phyloP scores from a whole-genome alignment of 805 yeast species.

The Yamadazyma nakazawae region DNA sequence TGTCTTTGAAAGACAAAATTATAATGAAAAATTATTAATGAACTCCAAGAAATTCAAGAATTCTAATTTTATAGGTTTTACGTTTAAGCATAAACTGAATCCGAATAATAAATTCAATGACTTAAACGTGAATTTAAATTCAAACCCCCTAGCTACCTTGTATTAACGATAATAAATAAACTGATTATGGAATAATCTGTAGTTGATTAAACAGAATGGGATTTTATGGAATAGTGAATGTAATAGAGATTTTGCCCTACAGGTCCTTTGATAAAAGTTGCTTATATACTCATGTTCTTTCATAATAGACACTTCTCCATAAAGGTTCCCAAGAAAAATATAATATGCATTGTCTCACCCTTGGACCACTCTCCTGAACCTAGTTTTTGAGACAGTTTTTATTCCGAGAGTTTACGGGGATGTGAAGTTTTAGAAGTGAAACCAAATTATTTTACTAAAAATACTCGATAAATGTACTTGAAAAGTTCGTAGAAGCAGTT shows the following conservation, averaged over 20 bases:
- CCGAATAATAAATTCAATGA: constrained; percentile 47
- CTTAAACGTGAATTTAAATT: constrained; percentile 16
- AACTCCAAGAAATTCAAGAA: constrained; percentile 34
- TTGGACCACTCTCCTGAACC: neutral
- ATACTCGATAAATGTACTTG: no score
- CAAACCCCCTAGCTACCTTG: constrained; percentile 43
- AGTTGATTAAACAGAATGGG: neutral
- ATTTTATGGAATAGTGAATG: neutral
- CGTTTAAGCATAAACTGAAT: constrained; percentile 80
- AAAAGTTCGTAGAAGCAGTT: no score
- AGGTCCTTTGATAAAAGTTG: neutral
- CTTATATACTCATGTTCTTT: neutral
- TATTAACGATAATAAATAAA: constrained; percentile 20
- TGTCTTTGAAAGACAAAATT: constrained; percentile 87
- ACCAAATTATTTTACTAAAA: no score
- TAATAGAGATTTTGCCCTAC: neutral
- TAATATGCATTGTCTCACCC: neutral
- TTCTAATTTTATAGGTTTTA: constrained; percentile 83
- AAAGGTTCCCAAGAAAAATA: neutral
- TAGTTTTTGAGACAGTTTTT: neutral
- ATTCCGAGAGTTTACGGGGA: no score
- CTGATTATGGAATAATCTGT: neutral
- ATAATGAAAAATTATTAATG: constrained; percentile 77
- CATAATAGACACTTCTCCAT: no score
- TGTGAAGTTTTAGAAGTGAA: no score